These are phyloP conservation scores for Colletotrichum sp. DNA, from an alignment of 2,329 filamentous ascomycete species.

Conservation along the genomic window DNA sequence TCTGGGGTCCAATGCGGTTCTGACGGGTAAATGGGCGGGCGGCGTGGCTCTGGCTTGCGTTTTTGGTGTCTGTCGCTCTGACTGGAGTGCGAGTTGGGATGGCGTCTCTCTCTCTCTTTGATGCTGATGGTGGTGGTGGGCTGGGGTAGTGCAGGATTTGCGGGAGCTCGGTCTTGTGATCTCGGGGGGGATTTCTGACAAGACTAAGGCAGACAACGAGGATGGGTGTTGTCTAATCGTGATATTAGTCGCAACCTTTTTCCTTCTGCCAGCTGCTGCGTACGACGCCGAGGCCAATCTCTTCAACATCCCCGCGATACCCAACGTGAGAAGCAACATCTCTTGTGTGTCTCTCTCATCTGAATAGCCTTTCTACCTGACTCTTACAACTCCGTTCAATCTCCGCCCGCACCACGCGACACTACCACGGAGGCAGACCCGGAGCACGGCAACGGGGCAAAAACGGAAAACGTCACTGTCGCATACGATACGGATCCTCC, in stretches of 20 bases:
- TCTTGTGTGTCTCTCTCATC: neutral
- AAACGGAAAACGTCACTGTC: neutral
- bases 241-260: neutral
- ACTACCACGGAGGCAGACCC: neutral
- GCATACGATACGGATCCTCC: neutral
- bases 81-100: neutral
- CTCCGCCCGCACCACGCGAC: neutral
- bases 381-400: neutral
- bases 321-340: neutral
- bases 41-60: neutral
- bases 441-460: neutral
- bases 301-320: neutral
- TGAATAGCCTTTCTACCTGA: neutral
- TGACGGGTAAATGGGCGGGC: neutral
- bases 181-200: neutral
- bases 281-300: neutral
- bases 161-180: neutral
- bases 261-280: neutral
- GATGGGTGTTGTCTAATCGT: neutral
- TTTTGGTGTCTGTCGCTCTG: neutral
- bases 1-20: neutral
- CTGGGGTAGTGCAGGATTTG: neutral
- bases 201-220: neutral
- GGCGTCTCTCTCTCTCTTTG: neutral
- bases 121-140: neutral